A percentile compares a stretch with the other conserved stretches of the same genome.
Conservation (phyloP, 2,329 filamentous ascomycete genomes). For the Xylariomycetidae sp. region DNA sequence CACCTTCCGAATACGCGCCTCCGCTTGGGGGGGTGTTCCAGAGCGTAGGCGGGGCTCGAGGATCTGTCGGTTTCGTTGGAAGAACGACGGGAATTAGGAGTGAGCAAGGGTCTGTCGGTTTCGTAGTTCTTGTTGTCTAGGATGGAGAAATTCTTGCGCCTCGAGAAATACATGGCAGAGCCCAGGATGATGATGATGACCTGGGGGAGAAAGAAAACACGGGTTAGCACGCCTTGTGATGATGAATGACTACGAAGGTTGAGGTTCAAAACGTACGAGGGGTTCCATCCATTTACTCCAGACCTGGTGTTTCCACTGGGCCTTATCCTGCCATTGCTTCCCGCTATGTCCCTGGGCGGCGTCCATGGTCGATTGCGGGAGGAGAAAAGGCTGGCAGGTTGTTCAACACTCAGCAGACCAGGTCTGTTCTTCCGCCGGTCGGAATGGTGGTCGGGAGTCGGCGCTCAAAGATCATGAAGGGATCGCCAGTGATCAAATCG, state of each 20-base stretch:
- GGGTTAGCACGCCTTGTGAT: not conserved
- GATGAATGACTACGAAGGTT: not conserved
- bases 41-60: slow-evolving; percentile 3
- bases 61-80: slow-evolving; percentile 10
- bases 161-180: slow-evolving; percentile 32
- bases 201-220: slow-evolving; percentile 14
- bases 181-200: slow-evolving; percentile 33
- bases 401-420: too few relatives aligned
- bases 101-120: slow-evolving; percentile 14
- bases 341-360: too few relatives aligned
- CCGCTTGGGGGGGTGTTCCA: slow-evolving; percentile 22
- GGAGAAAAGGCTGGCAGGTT: too few relatives aligned
- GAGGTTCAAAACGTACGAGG: slow-evolving; percentile 7
- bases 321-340: slow-evolving; percentile 15
- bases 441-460: too few relatives aligned
- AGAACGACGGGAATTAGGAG: slow-evolving; percentile 14
- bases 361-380: too few relatives aligned
- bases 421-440: too few relatives aligned
- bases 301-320: slow-evolving; percentile 18
- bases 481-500: too few relatives aligned
- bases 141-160: slow-evolving; percentile 31
- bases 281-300: slow-evolving; percentile 20
- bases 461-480: too few relatives aligned
- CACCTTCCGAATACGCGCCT: slow-evolving; percentile 25
- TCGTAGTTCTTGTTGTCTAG: slow-evolving; percentile 15